phyloP scores from a whole-genome alignment of 257 asterid genomes.

The Marsdenia floribunda region DNA sequence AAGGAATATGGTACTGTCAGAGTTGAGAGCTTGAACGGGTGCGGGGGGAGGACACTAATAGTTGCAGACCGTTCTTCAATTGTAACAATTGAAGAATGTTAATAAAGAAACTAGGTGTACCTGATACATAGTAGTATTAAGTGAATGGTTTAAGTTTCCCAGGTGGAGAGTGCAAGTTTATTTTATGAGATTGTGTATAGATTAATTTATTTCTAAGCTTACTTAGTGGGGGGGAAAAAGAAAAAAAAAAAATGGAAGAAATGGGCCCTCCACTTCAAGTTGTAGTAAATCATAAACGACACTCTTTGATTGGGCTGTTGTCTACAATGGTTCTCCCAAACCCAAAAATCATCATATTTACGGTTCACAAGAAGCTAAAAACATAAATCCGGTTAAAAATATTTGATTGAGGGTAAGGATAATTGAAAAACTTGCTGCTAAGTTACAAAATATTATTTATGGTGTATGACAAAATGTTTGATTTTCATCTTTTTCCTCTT shows the following conservation, averaged over 20 bases:
- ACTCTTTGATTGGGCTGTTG: neutral
- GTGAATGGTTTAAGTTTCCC: neutral
- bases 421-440: no score
- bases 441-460: no score
- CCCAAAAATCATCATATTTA: neutral
- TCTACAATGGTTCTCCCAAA: neutral
- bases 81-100: no score
- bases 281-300: neutral
- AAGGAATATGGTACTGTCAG: no score
- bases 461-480: no score
- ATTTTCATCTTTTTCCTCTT: no score
- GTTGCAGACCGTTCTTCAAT: no score
- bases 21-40: no score
- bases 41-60: no score
- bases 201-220: neutral
- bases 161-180: neutral
- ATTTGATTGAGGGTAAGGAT: neutral
- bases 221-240: neutral
- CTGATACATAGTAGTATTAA: no score
- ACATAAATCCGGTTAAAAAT: neutral
- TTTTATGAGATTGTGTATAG: neutral
- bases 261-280: neutral
- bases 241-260: neutral
- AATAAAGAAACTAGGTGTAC: no score
- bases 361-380: neutral